Conservation (phyloP, 2,329 filamentous ascomycete genomes). For the Pseudogymnoascus sp. region DNA sequence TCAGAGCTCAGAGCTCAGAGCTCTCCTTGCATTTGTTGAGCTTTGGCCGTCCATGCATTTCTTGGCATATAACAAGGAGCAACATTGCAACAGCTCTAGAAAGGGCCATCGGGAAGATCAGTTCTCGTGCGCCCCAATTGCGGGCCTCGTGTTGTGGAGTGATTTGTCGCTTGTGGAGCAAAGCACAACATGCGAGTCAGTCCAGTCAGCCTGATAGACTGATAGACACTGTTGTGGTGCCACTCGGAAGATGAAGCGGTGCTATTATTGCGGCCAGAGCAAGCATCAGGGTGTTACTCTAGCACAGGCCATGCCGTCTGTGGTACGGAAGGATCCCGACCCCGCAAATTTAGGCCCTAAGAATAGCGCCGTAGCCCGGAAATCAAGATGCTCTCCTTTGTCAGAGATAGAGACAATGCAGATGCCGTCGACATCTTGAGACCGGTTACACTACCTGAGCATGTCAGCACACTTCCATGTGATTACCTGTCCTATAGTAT, state of each 20-base stretch:
- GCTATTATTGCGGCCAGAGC: background rate
- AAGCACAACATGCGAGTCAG: conserved; percentile 5
- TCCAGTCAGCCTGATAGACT: background rate
- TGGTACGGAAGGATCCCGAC: conserved; percentile 9
- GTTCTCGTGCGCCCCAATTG: conserved; percentile 3
- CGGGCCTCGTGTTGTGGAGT: conserved; percentile 4
- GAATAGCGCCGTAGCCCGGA: conserved; percentile 7
- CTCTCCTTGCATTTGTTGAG: background rate
- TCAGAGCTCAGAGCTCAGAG: background rate
- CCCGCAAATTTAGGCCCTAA: conserved; percentile 2
- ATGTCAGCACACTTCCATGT: background rate
- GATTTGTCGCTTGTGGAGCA: conserved; percentile 9
- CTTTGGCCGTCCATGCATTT: conserved; percentile 6
- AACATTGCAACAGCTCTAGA: background rate
- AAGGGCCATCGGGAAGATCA: conserved; percentile 6
- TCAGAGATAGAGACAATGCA: background rate
- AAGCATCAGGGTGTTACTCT: background rate
- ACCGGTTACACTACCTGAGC: background rate
- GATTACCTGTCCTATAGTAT: background rate
- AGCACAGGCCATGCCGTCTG: conserved; percentile 9
- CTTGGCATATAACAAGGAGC: background rate
- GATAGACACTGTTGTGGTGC: background rate
- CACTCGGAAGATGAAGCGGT: conserved; percentile 9
- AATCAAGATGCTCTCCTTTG: background rate
- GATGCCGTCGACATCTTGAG: background rate